phyloP scores from a whole-genome alignment of 139 green algal species.

The Prasinococcaceae sp. region DNA sequence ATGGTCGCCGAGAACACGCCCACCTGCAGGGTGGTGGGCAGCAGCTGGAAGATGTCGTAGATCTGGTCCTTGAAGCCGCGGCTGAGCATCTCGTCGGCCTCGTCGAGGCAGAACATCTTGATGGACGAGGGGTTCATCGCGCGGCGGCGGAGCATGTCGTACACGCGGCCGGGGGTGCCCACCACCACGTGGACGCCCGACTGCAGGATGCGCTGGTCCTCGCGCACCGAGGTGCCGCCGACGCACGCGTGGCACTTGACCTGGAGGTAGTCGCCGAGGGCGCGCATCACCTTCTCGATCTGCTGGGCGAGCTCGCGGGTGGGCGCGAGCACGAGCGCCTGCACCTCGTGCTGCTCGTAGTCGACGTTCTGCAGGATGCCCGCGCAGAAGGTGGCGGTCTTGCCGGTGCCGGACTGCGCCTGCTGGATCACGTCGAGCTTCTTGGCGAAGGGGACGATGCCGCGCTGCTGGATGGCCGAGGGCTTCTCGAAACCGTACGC shows the following conservation, averaged over 20 bases:
- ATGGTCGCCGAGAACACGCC: conserved; percentile 98
- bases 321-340: conserved; percentile 93
- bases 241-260: conserved; percentile 99
- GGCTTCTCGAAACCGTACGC: conserved; percentile 99
- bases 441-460: conserved; percentile 97
- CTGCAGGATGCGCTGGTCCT: conserved; percentile 90
- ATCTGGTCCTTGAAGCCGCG: conserved; percentile 99
- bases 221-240: conserved; percentile 87
- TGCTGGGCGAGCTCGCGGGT: conserved; percentile 99
- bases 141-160: conserved; percentile 94
- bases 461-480: conserved; percentile 98
- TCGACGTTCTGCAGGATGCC: conserved; percentile 96
- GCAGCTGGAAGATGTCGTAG: conserved; percentile 99
- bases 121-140: conserved; percentile 74
- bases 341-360: conserved; percentile 82
- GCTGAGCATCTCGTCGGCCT: conserved; percentile 98
- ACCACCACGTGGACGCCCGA: conserved; percentile 83
- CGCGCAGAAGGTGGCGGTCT: conserved; percentile 99
- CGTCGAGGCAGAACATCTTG: conserved; percentile 94
- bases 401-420: conserved; percentile 98
- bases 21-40: conserved; percentile 96
- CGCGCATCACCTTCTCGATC: conserved; percentile 99
- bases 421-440: conserved; percentile 98
- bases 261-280: conserved; percentile 93
- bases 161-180: conserved; percentile 92